Evolutionary conservation across 2,329 filamentous ascomycete genomes (phyloP).

Genomic region (Didymella keratinophila): DNA sequence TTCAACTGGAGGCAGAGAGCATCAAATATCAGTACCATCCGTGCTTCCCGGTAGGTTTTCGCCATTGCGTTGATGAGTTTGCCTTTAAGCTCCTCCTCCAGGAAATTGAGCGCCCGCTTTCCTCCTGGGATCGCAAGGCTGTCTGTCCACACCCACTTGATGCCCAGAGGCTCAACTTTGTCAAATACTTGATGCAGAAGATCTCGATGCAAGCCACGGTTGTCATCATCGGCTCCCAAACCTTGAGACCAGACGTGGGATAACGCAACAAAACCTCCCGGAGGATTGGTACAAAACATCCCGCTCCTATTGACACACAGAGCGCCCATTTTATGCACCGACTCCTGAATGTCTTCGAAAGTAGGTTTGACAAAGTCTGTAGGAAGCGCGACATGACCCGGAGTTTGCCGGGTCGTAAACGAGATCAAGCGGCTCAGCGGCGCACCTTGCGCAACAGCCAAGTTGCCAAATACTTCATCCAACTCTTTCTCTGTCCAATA

Average conservation of each 20-base stretch:
- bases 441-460: neutral
- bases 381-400: neutral
- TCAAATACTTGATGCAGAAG: neutral
- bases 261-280: neutral
- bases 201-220: neutral
- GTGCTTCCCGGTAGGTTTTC: neutral
- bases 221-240: neutral
- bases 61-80: neutral
- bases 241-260: neutral
- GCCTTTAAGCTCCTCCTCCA: neutral
- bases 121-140: neutral
- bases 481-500: neutral
- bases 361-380: neutral
- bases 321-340: neutral
- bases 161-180: neutral
- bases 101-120: neutral
- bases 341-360: neutral
- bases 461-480: neutral
- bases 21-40: neutral
- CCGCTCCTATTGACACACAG: neutral
- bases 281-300: neutral
- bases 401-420: neutral
- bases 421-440: neutral
- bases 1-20: neutral
- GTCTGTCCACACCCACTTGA: conserved; percentile 1